phyloP scores from a whole-genome alignment of 2,329 filamentous ascomycete species.

The Catunica adiposa region DNA sequence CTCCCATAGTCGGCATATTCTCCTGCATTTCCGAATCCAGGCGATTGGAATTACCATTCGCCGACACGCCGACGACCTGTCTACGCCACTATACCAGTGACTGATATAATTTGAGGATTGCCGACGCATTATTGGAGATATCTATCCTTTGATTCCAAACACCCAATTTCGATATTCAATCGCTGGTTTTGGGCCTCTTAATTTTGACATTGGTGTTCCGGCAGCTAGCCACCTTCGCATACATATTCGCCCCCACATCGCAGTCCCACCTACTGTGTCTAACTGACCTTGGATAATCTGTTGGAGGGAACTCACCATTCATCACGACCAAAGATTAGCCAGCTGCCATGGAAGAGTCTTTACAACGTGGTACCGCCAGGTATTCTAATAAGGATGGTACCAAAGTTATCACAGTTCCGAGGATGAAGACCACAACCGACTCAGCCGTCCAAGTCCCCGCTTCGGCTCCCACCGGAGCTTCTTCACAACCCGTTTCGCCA shows the following conservation, averaged over 20 bases:
- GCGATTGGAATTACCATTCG: not conserved
- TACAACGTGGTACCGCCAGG: slow-evolving; percentile 39
- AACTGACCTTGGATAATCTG: not conserved
- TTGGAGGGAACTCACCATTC: slow-evolving; percentile 19
- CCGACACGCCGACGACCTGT: not conserved
- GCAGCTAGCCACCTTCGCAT: not conserved
- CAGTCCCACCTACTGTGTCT: not conserved
- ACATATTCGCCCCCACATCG: not conserved
- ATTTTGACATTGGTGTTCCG: no score
- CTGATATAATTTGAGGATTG: no score
- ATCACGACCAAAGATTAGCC: slow-evolving; percentile 37
- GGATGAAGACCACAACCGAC: slow-evolving; percentile 33
- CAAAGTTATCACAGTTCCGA: slow-evolving; percentile 51
- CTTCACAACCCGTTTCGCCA: not conserved
- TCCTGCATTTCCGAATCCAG: not conserved
- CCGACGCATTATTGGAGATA: no score
- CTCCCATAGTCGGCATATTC: not conserved
- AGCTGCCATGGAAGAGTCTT: slow-evolving; percentile 29
- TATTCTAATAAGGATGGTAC: slow-evolving; percentile 54
- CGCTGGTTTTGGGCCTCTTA: no score
- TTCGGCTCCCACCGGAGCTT: not conserved
- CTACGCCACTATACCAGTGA: no score
- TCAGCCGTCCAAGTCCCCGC: slow-evolving; percentile 32
- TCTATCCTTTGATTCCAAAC: no score
- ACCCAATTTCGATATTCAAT: no score